Percentiles rank a stretch among this genome's conserved stretches.
phyloP scores from a whole-genome alignment of 768 basidiomycete genomes.

The Kwoniella newhampshirensis region DNA sequence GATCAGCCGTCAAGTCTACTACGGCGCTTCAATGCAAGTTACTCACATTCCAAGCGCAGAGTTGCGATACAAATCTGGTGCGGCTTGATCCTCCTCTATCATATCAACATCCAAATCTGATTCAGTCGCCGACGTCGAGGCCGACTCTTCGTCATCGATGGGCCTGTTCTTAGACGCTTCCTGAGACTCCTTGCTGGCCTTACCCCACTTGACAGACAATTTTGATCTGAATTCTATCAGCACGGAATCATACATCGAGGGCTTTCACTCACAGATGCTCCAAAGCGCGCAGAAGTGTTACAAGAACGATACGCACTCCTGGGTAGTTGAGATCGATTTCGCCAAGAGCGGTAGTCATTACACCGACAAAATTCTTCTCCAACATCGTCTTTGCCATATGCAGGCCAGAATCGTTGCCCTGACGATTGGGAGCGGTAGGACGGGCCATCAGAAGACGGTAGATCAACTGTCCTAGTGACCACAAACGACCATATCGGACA shows the following conservation, averaged over 20 bases:
- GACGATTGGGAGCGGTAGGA: constrained; percentile 55
- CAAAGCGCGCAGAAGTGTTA: constrained; percentile 80
- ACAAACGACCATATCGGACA: constrained; percentile 78
- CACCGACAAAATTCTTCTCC: constrained; percentile 92
- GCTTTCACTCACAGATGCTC: constrained; percentile 71
- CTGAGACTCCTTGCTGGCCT: constrained; percentile 55
- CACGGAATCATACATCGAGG: background rate
- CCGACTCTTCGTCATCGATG: constrained; percentile 50
- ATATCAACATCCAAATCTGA: constrained; percentile 55
- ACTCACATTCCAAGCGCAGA: constrained; percentile 91
- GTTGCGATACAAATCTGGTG: constrained; percentile 91
- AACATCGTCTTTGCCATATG: constrained; percentile 97
- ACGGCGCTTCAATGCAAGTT: background rate
- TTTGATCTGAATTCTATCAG: constrained; percentile 65
- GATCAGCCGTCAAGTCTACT: too few relatives aligned
- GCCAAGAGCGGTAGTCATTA: constrained; percentile 79
- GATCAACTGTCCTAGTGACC: constrained; percentile 82
- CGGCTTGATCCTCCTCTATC: constrained; percentile 60
- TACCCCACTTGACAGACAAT: constrained; percentile 97
- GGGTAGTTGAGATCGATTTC: constrained; percentile 97
- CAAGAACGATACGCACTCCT: constrained; percentile 79
- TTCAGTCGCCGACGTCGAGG: constrained; percentile 51
- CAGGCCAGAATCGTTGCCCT: constrained; percentile 72
- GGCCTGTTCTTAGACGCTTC: constrained; percentile 39
- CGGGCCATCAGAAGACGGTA: constrained; percentile 79